Base-by-base conservation (phyloP, 352 stramenopile species). In the Phytopythium helicoides region DNA sequence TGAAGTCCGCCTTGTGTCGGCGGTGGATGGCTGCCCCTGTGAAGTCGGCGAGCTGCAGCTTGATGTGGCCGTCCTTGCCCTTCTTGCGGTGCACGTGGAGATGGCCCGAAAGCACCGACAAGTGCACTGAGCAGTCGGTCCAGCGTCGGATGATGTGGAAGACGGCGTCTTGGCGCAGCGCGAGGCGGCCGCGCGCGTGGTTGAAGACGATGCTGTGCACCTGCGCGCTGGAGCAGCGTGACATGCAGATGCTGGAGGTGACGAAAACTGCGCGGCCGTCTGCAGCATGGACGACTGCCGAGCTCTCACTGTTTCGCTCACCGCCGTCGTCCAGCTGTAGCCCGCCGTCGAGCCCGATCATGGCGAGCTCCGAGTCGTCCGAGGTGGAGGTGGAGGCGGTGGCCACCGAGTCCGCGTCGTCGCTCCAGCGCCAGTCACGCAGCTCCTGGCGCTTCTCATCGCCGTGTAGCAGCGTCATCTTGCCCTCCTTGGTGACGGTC, bases 81-180 rank as follows among this genome's bases (percentile, higher is more conserved):
- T 61, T 64, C 49, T 72, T 68, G 36, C 52, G 58, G n/a, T 68
- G 58, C 18, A 72, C 55, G 25, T 62, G 56, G 9, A 72, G 52
- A 22, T 72, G 54, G 14, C 59, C 63, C 16, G 51, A 57, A 14
- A 59, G 47, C 26, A 72, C 48, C 9, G 63, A 68, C 19, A 72
- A 42, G 7, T 61, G 28, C 19, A 68, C 19, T 14, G 35, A 64
- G 59, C 59, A 72, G 19, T 62, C 56, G 33, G 50, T 60, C 63
- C 63, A 72, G 16, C 42, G 51, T 19, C 61, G 56, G 25, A 72
- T 51, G 8, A 72, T 34, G 18, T 53, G 48, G 45, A 65, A 57
- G 52, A 68, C 25, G 16, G 49, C 31, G 15, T 66, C 50, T 9
- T 61, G 54, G 2, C 63, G 59, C 14, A 72, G 51, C 14, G 62